Conservation (phyloP, 2,329 filamentous ascomycete species). For the Alternaria alternata region DNA sequence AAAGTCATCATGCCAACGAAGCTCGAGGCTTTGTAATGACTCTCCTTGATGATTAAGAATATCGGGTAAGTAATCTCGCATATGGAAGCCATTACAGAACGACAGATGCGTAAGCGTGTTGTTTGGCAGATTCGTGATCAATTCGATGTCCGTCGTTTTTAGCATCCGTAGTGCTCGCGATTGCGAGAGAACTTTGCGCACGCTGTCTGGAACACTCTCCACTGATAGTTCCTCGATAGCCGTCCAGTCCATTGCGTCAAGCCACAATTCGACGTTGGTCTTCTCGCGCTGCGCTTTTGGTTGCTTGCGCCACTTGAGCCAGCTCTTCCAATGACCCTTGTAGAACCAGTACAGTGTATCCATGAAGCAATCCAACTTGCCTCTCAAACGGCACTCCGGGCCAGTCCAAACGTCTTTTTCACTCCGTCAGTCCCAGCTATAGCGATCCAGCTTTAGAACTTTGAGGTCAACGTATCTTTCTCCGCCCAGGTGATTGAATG, state of each 20-base stretch:
- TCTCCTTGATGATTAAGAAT: conserved; percentile 18
- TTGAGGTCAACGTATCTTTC: conserved; percentile 21
- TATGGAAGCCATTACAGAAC: neutral
- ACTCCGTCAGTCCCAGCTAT: conserved; percentile 8
- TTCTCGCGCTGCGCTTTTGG: conserved; percentile 12
- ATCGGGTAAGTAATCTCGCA: neutral
- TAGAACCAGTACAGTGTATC: neutral
- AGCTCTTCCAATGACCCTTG: conserved; percentile 6
- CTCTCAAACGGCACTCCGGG: neutral
- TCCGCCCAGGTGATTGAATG: conserved; percentile 16
- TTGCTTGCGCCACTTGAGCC: neutral
- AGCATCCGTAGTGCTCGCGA: conserved; percentile 9
- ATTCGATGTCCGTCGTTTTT: conserved; percentile 9
- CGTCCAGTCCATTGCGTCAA: conserved; percentile 25
- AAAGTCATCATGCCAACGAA: conserved; percentile 7
- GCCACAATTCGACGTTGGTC: conserved; percentile 19
- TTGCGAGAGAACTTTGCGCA: neutral
- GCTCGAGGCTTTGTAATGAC: conserved; percentile 15
- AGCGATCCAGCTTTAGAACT: conserved; percentile 16
- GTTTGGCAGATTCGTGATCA: conserved; percentile 9
- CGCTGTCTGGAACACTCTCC: neutral
- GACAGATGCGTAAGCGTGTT: conserved; percentile 19
- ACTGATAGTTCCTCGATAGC: conserved; percentile 12
- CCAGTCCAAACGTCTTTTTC: neutral
- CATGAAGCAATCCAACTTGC: neutral